A percentile compares a stretch with the other conserved stretches of the same genome.
Conservation (phyloP, 1,284 basidiomycete genomes). For the Puccinia horiana region DNA sequence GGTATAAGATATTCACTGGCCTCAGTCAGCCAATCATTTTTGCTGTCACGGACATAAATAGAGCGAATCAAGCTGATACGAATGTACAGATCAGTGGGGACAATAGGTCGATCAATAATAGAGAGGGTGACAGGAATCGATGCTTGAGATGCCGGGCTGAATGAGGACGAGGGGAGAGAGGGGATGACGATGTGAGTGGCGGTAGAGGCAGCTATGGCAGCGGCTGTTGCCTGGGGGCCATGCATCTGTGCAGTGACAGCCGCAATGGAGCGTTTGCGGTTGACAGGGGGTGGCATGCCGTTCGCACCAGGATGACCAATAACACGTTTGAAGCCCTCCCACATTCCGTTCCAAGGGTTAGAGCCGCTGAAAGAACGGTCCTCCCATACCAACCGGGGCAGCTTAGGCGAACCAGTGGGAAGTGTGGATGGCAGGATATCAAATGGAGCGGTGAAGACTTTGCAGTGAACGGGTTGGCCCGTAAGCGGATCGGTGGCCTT, state of each 20-base stretch:
- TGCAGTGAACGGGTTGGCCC: slow-evolving; percentile 55
- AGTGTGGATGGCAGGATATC: slow-evolving; percentile 57
- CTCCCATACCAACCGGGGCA: slow-evolving; percentile 45
- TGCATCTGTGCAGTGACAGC: slow-evolving; percentile 52
- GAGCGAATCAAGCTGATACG: slow-evolving; percentile 56
- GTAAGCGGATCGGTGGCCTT: slow-evolving; percentile 51
- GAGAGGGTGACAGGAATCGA: slow-evolving; percentile 55
- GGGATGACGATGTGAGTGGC: slow-evolving; percentile 56
- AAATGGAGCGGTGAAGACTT: slow-evolving; percentile 57
- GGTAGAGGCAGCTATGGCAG: slow-evolving; percentile 46
- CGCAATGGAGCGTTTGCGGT: slow-evolving; percentile 53
- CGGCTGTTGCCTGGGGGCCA: slow-evolving; percentile 48
- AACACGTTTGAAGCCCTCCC: slow-evolving; percentile 42
- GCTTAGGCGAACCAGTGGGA: slow-evolving; percentile 50
- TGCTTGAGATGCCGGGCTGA: slow-evolving; percentile 55
- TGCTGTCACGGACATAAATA: slow-evolving; percentile 56
- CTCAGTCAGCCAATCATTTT: slow-evolving; percentile 50
- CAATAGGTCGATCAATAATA: slow-evolving; percentile 56
- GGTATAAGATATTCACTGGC: slow-evolving; percentile 52
- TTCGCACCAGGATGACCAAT: slow-evolving; percentile 29
- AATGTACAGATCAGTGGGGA: slow-evolving; percentile 57
- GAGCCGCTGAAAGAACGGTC: slow-evolving; percentile 36
- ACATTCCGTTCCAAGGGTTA: slow-evolving; percentile 37
- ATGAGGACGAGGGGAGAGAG: slow-evolving; percentile 55
- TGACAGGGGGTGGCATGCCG: slow-evolving; percentile 53